phyloP scores from a whole-genome alignment of 352 stramenopile genomes.

The Phytophthora podocarpi region DNA sequence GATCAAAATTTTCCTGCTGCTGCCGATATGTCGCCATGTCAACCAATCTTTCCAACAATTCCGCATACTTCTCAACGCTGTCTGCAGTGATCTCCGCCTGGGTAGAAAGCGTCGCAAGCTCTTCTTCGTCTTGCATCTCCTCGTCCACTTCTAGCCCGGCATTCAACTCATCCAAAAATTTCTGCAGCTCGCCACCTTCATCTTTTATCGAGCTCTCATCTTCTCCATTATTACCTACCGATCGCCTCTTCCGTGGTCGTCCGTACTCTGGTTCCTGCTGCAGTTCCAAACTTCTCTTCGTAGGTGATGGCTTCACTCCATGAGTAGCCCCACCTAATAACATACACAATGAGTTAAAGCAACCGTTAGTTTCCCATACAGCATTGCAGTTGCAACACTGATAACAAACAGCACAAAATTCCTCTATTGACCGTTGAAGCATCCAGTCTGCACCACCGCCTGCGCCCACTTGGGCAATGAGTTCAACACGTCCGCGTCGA shows the following conservation, averaged over 20 bases:
- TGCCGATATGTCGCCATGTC: slow-evolving; percentile 42
- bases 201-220: slow-evolving; percentile 1
- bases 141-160: slow-evolving; percentile 6
- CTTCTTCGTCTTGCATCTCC: slow-evolving; percentile 22
- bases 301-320: slow-evolving; percentile 4
- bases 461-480: slow-evolving; percentile 63
- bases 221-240: neutral
- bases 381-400: neutral
- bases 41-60: slow-evolving; percentile 50
- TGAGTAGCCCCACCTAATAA: slow-evolving; percentile 2
- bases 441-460: slow-evolving; percentile 54
- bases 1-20: slow-evolving; percentile 33
- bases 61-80: slow-evolving; percentile 72
- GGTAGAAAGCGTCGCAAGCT: slow-evolving; percentile 46
- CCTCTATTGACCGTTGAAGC: slow-evolving; percentile 46
- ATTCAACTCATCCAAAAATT: slow-evolving; percentile 29
- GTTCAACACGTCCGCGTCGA: slow-evolving; percentile 43
- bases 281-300: slow-evolving; percentile 20
- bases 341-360: neutral
- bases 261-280: slow-evolving; percentile 10
- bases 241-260: slow-evolving; percentile 16
- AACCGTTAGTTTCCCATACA: neutral
- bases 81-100: slow-evolving; percentile 59
- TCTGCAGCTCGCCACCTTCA: slow-evolving; percentile 24
- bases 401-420: neutral